Percentiles rank a stretch among this genome's conserved stretches.
Conservation (phyloP, 2,329 filamentous ascomycete genomes). For the Fonsecaea multimorphosa region DNA sequence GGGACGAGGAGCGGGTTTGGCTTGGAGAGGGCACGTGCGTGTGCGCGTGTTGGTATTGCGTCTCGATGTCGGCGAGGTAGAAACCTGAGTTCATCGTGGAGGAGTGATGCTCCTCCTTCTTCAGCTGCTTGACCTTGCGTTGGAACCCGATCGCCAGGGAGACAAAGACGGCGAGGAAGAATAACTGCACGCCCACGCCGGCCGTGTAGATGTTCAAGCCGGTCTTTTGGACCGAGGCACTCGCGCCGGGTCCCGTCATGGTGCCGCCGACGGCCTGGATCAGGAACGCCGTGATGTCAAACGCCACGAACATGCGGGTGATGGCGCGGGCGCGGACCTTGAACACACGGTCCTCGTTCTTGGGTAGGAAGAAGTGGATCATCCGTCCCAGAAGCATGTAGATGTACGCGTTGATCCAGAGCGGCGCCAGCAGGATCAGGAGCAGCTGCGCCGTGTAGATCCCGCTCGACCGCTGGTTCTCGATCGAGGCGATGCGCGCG, state of each 20-base stretch:
- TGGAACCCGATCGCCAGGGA: slow-evolving; percentile 59
- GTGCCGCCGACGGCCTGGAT: slow-evolving; percentile 51
- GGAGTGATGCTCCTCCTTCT: neutral
- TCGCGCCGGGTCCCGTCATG: slow-evolving; percentile 44
- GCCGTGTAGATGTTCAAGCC: slow-evolving; percentile 56
- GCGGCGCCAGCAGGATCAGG: slow-evolving; percentile 53
- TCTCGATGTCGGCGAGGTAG: neutral
- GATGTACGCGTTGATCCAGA: slow-evolving; percentile 58
- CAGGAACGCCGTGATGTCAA: slow-evolving; percentile 55
- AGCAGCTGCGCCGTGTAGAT: slow-evolving; percentile 46
- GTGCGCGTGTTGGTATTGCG: neutral
- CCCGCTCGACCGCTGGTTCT: slow-evolving; percentile 22
- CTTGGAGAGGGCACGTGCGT: neutral
- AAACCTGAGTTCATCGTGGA: neutral
- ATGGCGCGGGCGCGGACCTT: slow-evolving; percentile 47
- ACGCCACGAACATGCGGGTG: slow-evolving; percentile 49
- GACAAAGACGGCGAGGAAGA: slow-evolving; percentile 59
- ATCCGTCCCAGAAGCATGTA: slow-evolving; percentile 57
- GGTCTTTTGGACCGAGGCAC: slow-evolving; percentile 39
- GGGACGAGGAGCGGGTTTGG: neutral
- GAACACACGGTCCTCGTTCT: slow-evolving; percentile 43
- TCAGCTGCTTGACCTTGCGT: slow-evolving; percentile 40
- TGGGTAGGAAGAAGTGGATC: slow-evolving; percentile 50
- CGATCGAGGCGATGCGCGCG: slow-evolving; percentile 41
- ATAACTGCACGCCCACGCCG: slow-evolving; percentile 58